Base-by-base conservation (phyloP, 176 grass and related monocot genomes). In the Oryza longistaminata region DNA sequence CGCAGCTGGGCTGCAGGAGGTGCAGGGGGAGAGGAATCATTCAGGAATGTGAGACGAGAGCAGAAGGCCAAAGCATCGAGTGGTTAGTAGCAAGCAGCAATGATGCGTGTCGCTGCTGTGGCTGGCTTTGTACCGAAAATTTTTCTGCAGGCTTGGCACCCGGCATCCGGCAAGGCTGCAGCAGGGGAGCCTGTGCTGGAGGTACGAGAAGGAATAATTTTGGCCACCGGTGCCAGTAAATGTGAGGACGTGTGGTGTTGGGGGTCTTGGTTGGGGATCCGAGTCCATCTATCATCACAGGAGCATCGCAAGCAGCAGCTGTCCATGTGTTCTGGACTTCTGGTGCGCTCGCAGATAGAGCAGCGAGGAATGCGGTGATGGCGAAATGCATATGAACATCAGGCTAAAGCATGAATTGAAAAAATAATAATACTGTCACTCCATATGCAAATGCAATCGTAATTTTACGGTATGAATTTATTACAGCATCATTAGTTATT, bases 21-120 rank as follows among this genome's bases (percentile, higher is more conserved):
- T 68, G 48, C 58, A 90, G 64, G 52, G 84, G 15, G 39, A 40
- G 25, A 68, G 46, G 84, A 73, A 90, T 90, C 88, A 68, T 53
- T 50, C 61, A n/a, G 27, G 48, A 58, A 55, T n/a, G 48, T 68
- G 78, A 74, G 76, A 31, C 71, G 73, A 80, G 42, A 19, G 84
- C 39, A 80, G 68, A 33, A 17, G 64, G 26, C 26, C 76, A 81
- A 74, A 74, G 70, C 70, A 66, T 40, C 39, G 39, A 9, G 39
- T 40, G 39, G 39, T 11, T 11, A n/a, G 53, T 14, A n/a, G 53
- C 53, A 21, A 24, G 58, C 58, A n/a, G n/a, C n/a, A 24, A 62
- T 62, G 58, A 62, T 62, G 19, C 9, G 58, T 24, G 58, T 62
- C 58, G n/a, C 58, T 11, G n/a, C 58, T 11, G n/a, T 24, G 58